Percentiles rank a stretch among this genome's conserved stretches.
Evolutionary conservation across 2,329 filamentous ascomycete genomes (phyloP).

Genomic region (Chaetomiaceae sp.): DNA sequence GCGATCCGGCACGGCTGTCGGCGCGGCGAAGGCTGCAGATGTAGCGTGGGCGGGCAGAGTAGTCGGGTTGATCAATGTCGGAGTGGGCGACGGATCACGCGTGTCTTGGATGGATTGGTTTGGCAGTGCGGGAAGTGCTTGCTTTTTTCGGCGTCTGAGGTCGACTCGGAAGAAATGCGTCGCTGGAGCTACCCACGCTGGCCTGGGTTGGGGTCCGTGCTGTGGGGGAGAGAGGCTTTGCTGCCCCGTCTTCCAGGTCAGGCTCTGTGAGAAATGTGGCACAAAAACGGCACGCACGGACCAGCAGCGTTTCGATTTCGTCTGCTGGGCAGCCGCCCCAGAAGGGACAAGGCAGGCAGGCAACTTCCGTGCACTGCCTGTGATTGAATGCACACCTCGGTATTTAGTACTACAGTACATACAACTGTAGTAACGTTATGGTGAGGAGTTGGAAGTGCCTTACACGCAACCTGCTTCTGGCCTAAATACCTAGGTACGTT

Average conservation of each 20-base stretch:
- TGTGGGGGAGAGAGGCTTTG: background rate
- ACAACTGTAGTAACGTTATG: no score
- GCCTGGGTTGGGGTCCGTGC: slow-evolving; percentile 18
- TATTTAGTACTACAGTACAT: no score
- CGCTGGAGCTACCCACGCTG: slow-evolving; percentile 22
- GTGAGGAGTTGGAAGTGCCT: no score
- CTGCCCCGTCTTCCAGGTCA: background rate
- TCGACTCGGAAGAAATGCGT: slow-evolving; percentile 28
- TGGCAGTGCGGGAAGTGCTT: slow-evolving; percentile 20
- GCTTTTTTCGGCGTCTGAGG: slow-evolving; percentile 29
- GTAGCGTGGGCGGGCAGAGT: background rate
- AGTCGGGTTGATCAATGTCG: slow-evolving; percentile 12
- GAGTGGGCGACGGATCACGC: slow-evolving; percentile 9
- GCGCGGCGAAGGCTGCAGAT: background rate
- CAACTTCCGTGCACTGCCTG: no score
- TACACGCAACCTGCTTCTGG: no score
- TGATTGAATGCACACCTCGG: no score
- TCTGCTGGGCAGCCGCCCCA: no score
- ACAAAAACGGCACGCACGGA: no score
- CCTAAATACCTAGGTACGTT: no score
- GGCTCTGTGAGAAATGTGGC: no score
- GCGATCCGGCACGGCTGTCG: background rate
- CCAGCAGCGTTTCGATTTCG: no score
- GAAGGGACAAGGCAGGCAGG: no score
- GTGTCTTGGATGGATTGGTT: slow-evolving; percentile 22